These are phyloP conservation scores for Calendula officinalis DNA, from an alignment of 129 eudicot genomes.

Conservation along the genomic window DNA sequence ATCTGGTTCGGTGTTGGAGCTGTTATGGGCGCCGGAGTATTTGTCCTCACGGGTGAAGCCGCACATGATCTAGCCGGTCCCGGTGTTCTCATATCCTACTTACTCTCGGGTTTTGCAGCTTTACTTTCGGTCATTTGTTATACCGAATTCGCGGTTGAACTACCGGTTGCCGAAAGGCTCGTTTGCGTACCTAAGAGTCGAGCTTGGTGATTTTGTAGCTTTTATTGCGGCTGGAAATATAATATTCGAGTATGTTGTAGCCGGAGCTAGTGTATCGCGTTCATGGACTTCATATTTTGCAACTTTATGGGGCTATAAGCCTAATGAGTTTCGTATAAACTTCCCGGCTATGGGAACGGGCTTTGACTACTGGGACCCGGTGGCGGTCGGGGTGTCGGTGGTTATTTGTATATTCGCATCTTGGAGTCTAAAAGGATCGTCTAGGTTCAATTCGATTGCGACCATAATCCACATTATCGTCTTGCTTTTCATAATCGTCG, in stretches of 20 bases:
- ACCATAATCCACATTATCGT: constrained; percentile 46
- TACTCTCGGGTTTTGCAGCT: constrained; percentile 61
- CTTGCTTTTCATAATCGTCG: constrained; percentile 51
- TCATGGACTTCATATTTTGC: constrained; percentile 83
- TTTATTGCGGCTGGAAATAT: constrained; percentile 79
- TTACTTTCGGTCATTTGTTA: constrained; percentile 77
- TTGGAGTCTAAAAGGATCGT: constrained; percentile 59
- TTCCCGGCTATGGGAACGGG: constrained; percentile 39
- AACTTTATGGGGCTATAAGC: constrained; percentile 55
- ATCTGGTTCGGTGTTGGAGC: constrained; percentile 82
- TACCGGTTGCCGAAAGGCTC: constrained; percentile 91
- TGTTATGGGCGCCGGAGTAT: constrained; percentile 78
- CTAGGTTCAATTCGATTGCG: constrained; percentile 56
- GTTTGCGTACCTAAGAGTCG: constrained; percentile 75
- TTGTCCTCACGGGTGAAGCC: constrained; percentile 73
- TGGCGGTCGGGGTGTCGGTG: constrained; percentile 38
- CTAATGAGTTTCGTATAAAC: constrained; percentile 49
- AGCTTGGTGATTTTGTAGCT: constrained; percentile 79
- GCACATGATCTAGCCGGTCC: constrained; percentile 63
- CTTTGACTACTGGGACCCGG: constrained; percentile 62
- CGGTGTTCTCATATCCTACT: constrained; percentile 59
- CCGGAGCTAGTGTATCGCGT: constrained; percentile 70
- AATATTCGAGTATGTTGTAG: constrained; percentile 59
- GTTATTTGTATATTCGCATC: constrained; percentile 45
- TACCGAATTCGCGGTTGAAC: constrained; percentile 72